Conservation (phyloP, 495 filamentous ascomycete species). For the Podospora comata region DNA sequence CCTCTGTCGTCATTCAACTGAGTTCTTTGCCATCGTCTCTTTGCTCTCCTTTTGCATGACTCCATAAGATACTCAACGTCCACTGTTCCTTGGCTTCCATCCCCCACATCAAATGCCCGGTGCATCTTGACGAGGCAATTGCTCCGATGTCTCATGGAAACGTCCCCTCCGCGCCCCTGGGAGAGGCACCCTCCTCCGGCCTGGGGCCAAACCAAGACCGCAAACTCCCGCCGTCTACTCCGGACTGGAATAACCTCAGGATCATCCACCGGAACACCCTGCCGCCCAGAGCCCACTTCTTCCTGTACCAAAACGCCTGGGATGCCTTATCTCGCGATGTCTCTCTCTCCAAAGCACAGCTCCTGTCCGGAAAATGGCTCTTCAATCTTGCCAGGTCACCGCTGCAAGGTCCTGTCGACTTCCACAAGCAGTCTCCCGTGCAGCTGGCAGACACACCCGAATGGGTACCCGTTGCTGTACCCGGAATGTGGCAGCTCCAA, state of each 20-base stretch:
- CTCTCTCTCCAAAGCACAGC: constrained; percentile 36
- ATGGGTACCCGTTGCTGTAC: constrained; percentile 61
- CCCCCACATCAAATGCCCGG: background rate
- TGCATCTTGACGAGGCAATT: constrained; percentile 14
- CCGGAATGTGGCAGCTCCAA: constrained; percentile 69
- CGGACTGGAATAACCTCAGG: constrained; percentile 59
- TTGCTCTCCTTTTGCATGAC: background rate
- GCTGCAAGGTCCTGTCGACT: constrained; percentile 43
- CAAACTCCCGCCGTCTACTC: constrained; percentile 25
- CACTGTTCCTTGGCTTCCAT: constrained; percentile 3
- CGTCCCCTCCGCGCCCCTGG: constrained; percentile 7
- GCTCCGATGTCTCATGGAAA: constrained; percentile 16
- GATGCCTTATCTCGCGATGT: constrained; percentile 37
- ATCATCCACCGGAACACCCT: constrained; percentile 63
- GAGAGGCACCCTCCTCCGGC: constrained; percentile 3
- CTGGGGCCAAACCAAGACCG: constrained; percentile 9
- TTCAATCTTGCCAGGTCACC: constrained; percentile 55
- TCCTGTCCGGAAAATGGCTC: constrained; percentile 57
- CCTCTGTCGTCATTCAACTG: background rate
- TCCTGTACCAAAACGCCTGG: constrained; percentile 41
- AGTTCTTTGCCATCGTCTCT: background rate
- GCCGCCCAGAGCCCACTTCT: constrained; percentile 59
- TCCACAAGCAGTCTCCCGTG: constrained; percentile 34
- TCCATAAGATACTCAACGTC: background rate
- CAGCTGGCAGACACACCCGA: constrained; percentile 23